Conservation (phyloP, 345 rosid genomes). For the Salix brachista region DNA sequence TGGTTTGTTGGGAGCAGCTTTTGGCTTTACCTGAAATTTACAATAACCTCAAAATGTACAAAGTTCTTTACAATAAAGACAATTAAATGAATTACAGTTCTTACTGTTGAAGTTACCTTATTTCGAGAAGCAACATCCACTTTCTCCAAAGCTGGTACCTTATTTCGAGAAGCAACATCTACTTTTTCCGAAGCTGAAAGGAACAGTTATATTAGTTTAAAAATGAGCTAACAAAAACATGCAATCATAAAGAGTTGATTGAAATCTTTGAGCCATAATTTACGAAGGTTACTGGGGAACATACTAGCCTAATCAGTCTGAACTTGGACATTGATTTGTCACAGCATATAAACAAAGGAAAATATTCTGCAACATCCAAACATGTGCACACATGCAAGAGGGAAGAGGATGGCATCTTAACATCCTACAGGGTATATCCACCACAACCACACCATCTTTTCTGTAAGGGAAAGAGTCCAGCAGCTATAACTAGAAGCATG, state of each 20-base stretch:
- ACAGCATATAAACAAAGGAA: background rate
- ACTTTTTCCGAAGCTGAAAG: constrained; percentile 46
- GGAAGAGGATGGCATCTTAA: background rate
- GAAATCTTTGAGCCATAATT: background rate
- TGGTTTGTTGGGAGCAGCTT: constrained; percentile 47
- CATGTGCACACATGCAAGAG: background rate
- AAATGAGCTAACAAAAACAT: background rate
- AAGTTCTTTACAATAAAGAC: background rate
- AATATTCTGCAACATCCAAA: background rate
- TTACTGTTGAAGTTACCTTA: constrained; percentile 42
- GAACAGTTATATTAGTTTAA: constrained; percentile 2
- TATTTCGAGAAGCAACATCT: constrained; percentile 36
- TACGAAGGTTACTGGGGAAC: background rate
- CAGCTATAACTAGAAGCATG: background rate
- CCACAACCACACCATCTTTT: background rate
- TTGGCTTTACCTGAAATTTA: constrained; percentile 40
- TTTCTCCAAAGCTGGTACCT: constrained; percentile 59
- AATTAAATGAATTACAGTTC: constrained; percentile 6
- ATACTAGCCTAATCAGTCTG: background rate
- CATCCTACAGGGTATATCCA: background rate
- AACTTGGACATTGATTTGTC: background rate
- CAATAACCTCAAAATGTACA: background rate
- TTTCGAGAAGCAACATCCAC: constrained; percentile 33
- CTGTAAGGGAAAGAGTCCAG: background rate
- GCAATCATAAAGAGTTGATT: background rate